Conservation (phyloP, 139 green algal species). For the Nannochloris sp. region DNA sequence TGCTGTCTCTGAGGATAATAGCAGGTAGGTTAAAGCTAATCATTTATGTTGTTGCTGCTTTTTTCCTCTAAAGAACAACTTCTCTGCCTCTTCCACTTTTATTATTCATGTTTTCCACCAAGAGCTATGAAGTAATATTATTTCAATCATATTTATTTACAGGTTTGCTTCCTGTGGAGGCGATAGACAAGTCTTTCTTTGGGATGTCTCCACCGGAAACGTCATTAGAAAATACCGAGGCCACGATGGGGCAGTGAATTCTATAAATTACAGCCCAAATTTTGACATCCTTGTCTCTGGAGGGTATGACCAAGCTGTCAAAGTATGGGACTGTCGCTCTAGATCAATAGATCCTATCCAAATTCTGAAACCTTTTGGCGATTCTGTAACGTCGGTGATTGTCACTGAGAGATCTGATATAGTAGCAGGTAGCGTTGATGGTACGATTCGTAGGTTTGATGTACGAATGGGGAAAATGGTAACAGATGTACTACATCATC, state of each 20-base stretch:
- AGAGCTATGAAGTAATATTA: background rate
- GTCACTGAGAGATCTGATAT: slow-evolving; percentile 44
- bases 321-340: slow-evolving; percentile 85
- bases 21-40: slow-evolving; percentile 43
- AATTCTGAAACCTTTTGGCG: slow-evolving; percentile 69
- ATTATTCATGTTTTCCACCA: background rate
- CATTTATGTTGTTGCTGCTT: background rate
- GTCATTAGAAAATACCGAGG: slow-evolving; percentile 82
- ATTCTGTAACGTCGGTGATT: slow-evolving; percentile 76
- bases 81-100: background rate
- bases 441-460: slow-evolving; percentile 80
- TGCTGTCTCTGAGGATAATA: slow-evolving; percentile 71
- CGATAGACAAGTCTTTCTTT: slow-evolving; percentile 83
- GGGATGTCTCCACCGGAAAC: slow-evolving; percentile 80
- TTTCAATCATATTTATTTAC: background rate
- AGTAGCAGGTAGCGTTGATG: slow-evolving; percentile 76
- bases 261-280: slow-evolving; percentile 55
- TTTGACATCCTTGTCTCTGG: slow-evolving; percentile 71
- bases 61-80: background rate
- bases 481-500: slow-evolving; percentile 61
- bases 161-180: slow-evolving; percentile 80
- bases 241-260: slow-evolving; percentile 77
- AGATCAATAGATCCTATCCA: slow-evolving; percentile 71
- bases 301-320: slow-evolving; percentile 82
- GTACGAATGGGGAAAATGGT: slow-evolving; percentile 64